Percentiles rank a stretch among this genome's conserved stretches.
phyloP scores from a whole-genome alignment of 2,329 filamentous ascomycete species.

The Magnaporthales sp. region DNA sequence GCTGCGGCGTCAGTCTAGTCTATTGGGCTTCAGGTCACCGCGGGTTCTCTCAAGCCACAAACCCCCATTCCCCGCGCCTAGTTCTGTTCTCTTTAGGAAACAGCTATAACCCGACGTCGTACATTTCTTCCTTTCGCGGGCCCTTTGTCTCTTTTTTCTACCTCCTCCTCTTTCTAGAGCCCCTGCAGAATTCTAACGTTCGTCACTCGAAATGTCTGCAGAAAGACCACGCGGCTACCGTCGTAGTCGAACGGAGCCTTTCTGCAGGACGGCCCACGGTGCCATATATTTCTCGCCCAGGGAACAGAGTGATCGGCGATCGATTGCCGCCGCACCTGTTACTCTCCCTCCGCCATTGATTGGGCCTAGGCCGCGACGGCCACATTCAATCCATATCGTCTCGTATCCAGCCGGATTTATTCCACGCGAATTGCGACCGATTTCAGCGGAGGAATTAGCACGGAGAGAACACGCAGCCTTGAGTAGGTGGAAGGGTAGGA shows the following conservation, averaged over 20 bases:
- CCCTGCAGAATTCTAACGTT: background rate
- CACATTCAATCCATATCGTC: conserved; percentile 47
- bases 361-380: conserved; percentile 39
- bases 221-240: background rate
- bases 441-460: conserved; percentile 22
- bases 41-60: background rate
- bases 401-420: conserved; percentile 34
- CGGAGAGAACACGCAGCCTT: conserved; percentile 37
- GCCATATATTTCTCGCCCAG: conserved; percentile 12
- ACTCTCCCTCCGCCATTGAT: conserved; percentile 31
- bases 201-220: background rate
- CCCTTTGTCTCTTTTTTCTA: background rate
- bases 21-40: background rate
- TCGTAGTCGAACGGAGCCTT: conserved; percentile 5
- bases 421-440: conserved; percentile 27
- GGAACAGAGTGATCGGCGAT: conserved; percentile 12
- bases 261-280: conserved; percentile 11
- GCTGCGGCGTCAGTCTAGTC: background rate
- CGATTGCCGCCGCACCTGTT: conserved; percentile 13
- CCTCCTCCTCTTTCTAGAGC: background rate
- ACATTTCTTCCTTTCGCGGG: background rate
- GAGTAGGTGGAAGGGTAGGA: conserved; percentile 22
- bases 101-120: background rate
- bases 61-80: background rate
- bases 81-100: background rate